These are phyloP conservation scores for Mitragyna speciosa DNA, from an alignment of 257 asterid species.

Conservation along the genomic window DNA sequence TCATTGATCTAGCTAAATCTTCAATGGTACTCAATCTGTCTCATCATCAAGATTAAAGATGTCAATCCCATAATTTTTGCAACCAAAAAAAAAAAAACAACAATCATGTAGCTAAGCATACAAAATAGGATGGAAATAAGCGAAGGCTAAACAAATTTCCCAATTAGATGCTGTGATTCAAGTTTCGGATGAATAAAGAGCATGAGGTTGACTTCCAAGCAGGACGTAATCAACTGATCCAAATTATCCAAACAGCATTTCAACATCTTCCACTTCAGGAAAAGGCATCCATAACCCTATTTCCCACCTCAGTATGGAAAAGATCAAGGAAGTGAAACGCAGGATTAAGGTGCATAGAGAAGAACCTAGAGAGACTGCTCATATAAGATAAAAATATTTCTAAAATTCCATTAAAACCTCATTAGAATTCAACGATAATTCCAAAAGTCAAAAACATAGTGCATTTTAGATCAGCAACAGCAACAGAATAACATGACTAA, in stretches of 20 bases:
- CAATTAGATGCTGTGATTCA: not conserved
- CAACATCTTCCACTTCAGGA: not conserved
- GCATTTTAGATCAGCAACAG: not conserved
- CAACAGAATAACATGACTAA: conserved; percentile 1
- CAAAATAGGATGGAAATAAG: not conserved
- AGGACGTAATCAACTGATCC: not conserved
- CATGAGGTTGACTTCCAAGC: not conserved
- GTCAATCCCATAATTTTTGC: conserved; percentile 21
- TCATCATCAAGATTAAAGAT: conserved; percentile 30
- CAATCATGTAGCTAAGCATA: not conserved
- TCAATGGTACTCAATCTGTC: conserved; percentile 76
- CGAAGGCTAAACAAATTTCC: conserved; percentile 2
- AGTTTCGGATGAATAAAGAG: not conserved
- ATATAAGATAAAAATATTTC: not conserved
- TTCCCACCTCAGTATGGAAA: no score
- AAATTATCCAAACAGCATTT: not conserved
- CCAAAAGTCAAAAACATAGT: not conserved
- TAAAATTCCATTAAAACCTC: not conserved
- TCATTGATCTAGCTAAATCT: conserved; percentile 78
- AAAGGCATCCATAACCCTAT: not conserved
- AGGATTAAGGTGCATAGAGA: not conserved
- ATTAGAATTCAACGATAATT: not conserved
- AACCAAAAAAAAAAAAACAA: not conserved
- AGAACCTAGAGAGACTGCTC: not conserved
- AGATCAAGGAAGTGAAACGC: not conserved